These are phyloP conservation scores for Silene coronaria DNA, from an alignment of 179 eudicot genomes.

Conservation along the genomic window DNA sequence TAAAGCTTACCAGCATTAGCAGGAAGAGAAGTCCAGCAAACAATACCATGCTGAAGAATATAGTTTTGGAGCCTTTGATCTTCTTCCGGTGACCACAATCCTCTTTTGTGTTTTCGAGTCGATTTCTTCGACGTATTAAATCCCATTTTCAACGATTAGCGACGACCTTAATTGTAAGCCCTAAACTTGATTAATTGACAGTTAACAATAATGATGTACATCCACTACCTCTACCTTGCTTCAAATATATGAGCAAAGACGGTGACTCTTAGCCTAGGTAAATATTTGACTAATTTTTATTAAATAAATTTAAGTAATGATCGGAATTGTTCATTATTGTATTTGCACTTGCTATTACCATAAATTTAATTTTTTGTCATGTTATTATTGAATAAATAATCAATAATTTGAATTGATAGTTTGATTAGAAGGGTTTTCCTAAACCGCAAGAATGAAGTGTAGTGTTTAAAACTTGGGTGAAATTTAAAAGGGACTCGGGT, in stretches of 20 bases:
- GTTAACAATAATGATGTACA: not conserved
- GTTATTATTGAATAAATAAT: not conserved
- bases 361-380: not conserved
- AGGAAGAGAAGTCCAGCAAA: slow-evolving; percentile 55
- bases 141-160: slow-evolving; percentile 17
- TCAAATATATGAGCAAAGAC: not conserved
- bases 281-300: not conserved
- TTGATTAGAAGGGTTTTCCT: not conserved
- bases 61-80: slow-evolving; percentile 38
- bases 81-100: slow-evolving; percentile 51
- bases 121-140: slow-evolving; percentile 14
- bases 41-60: slow-evolving; percentile 36
- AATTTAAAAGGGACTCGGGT: too few relatives aligned
- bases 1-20: slow-evolving; percentile 55
- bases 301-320: too few relatives aligned
- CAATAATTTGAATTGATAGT: not conserved
- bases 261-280: not conserved
- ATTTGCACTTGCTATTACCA: not conserved
- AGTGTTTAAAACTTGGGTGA: too few relatives aligned
- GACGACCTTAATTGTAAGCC: not conserved
- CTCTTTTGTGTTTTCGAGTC: slow-evolving; percentile 31
- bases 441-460: too few relatives aligned
- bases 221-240: not conserved
- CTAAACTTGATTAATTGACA: not conserved
- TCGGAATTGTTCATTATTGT: not conserved